A percentile compares a stretch with the other conserved stretches of the same genome.
phyloP scores from a whole-genome alignment of 495 filamentous ascomycete species.

The Xylaria grammica region DNA sequence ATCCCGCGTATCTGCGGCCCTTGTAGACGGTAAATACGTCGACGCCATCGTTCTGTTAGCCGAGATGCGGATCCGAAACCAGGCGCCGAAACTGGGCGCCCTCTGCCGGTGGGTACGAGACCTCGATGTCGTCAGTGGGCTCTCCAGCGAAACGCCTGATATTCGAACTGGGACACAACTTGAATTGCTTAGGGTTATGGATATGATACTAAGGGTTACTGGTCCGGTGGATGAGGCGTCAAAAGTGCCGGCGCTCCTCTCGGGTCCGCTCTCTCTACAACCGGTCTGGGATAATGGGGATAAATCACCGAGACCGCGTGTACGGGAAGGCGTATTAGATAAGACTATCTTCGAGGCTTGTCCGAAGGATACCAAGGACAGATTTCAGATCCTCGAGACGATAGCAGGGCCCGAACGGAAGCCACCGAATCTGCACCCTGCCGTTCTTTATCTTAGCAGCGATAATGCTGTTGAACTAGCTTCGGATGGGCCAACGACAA shows the following conservation, averaged over 20 bases:
- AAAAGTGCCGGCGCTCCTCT: conserved; percentile 16
- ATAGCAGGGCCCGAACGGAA: conserved; percentile 51
- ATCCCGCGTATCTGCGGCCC: conserved; percentile 45
- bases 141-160: conserved; percentile 30
- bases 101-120: conserved; percentile 57
- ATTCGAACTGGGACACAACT: conserved; percentile 18
- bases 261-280: conserved; percentile 39
- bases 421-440: conserved; percentile 53
- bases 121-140: conserved; percentile 52
- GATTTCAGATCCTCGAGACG: conserved; percentile 47
- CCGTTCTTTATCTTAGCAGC: conserved; percentile 47
- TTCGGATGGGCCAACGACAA: conserved; percentile 28
- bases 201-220: conserved; percentile 47
- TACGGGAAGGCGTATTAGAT: conserved; percentile 45
- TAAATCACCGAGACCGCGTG: conserved; percentile 23
- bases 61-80: conserved; percentile 51
- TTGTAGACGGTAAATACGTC: conserved; percentile 48
- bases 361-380: conserved; percentile 10
- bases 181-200: conserved; percentile 45
- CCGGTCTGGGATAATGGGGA: conserved; percentile 40
- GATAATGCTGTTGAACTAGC: conserved; percentile 44
- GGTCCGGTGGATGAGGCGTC: conserved; percentile 44
- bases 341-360: conserved; percentile 34
- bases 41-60: conserved; percentile 50
- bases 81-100: conserved; percentile 51